Conservation (phyloP, 257 asterid genomes). For the Cinchona pubescens region DNA sequence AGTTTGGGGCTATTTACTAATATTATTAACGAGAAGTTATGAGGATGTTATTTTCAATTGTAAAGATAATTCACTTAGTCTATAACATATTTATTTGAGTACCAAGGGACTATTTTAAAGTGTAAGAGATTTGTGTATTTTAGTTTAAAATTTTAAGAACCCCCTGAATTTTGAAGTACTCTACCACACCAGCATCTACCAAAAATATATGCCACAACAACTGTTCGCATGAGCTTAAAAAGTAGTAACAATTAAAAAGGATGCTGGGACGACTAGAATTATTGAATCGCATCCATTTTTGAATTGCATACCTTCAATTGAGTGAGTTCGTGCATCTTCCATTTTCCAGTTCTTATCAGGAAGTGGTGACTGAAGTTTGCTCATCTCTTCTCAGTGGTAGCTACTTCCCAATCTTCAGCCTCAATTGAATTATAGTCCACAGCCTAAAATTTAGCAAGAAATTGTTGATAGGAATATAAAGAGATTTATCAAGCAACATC, state of each 20-base stretch:
- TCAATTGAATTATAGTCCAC: slow-evolving; percentile 98
- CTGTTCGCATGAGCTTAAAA: too few relatives aligned
- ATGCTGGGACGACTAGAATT: not conserved
- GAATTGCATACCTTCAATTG: slow-evolving; percentile 63
- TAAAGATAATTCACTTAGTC: too few relatives aligned
- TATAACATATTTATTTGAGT: too few relatives aligned
- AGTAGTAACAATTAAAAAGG: not conserved
- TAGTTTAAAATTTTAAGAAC: too few relatives aligned
- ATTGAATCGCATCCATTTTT: not conserved
- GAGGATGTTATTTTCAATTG: too few relatives aligned
- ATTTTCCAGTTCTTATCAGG: slow-evolving; percentile 97
- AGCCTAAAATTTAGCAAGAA: slow-evolving; percentile 48
- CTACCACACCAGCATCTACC: too few relatives aligned
- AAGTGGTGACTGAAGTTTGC: slow-evolving; percentile 88
- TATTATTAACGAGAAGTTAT: too few relatives aligned
- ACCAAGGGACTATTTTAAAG: too few relatives aligned
- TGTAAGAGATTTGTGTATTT: too few relatives aligned
- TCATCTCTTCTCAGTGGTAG: slow-evolving; percentile 97
- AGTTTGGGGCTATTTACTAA: too few relatives aligned
- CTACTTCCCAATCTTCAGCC: slow-evolving; percentile 99
- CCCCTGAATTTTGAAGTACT: too few relatives aligned
- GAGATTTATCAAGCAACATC: not conserved
- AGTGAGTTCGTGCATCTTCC: slow-evolving; percentile 97
- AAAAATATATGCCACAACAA: too few relatives aligned
- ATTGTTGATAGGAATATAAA: not conserved